phyloP scores from a whole-genome alignment of 257 asterid species.

The Solanum dulcamara region DNA sequence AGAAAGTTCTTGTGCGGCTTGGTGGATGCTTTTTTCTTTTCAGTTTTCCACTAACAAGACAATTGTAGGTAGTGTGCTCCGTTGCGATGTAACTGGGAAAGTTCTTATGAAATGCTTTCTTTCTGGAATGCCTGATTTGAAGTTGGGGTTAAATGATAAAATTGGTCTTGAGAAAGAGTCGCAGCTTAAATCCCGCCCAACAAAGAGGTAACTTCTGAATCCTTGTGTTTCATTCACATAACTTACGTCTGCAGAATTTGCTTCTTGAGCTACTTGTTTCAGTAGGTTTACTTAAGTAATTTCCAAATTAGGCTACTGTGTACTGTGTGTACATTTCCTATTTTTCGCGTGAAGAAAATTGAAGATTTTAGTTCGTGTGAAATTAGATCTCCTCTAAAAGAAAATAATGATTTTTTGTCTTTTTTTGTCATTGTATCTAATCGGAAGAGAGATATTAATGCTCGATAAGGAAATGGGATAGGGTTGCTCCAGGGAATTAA shows the following conservation, averaged over 20 bases:
- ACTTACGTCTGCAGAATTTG: neutral
- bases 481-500: neutral
- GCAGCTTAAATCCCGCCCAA: conserved; percentile 90
- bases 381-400: neutral
- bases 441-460: neutral
- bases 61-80: conserved; percentile 78
- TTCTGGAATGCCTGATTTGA: conserved; percentile 99
- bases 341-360: neutral
- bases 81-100: conserved; percentile 98
- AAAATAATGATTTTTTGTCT: neutral
- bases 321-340: neutral
- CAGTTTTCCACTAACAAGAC: conserved; percentile 3
- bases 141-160: conserved; percentile 97
- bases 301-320: neutral
- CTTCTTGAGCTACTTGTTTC: neutral
- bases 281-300: neutral
- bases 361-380: neutral
- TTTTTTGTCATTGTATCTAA: neutral
- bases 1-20: neutral
- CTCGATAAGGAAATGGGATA: neutral
- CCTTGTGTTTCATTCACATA: neutral
- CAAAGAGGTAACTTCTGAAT: conserved; percentile 6
- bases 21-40: neutral
- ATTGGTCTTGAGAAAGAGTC: conserved; percentile 99
- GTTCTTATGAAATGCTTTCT: conserved; percentile 97